phyloP scores from a whole-genome alignment of 2,329 filamentous ascomycete species.

The Fusarium longipes region DNA sequence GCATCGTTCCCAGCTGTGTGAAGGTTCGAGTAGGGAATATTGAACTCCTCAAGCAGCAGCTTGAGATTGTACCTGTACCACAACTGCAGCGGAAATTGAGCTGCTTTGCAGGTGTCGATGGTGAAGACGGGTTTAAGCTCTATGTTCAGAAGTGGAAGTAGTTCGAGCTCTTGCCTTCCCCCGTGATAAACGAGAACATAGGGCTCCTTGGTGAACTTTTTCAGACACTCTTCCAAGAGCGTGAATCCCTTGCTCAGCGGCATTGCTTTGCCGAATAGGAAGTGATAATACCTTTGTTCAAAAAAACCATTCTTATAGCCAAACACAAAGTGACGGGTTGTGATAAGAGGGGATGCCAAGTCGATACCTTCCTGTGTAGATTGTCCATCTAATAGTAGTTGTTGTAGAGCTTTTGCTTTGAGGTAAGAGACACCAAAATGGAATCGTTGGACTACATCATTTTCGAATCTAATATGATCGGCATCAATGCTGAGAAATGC shows the following conservation, averaged over 20 bases:
- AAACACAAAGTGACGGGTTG: conserved; percentile 18
- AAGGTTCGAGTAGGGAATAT: conserved; percentile 33
- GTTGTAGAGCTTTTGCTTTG: conserved; percentile 12
- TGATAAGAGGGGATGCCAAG: conserved; percentile 1
- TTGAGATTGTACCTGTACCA: conserved; percentile 39
- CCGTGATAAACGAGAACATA: conserved; percentile 21
- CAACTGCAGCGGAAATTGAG: conserved; percentile 42
- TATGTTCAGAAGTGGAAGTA: conserved; percentile 28
- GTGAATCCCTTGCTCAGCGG: background rate
- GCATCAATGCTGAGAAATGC: conserved; percentile 32
- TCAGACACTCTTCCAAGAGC: background rate
- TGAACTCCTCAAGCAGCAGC: conserved; percentile 35
- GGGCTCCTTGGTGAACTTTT: background rate
- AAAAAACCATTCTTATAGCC: background rate
- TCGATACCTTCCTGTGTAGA: background rate
- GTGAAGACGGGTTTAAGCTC: conserved; percentile 33
- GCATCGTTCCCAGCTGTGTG: conserved; percentile 46
- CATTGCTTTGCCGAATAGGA: conserved; percentile 19
- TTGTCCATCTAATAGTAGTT: background rate
- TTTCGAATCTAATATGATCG: conserved; percentile 11
- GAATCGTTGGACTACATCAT: conserved; percentile 18
- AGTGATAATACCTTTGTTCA: background rate
- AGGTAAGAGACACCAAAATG: conserved; percentile 22
- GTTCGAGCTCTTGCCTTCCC: conserved; percentile 9
- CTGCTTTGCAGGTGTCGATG: conserved; percentile 44